Evolutionary conservation across 495 filamentous ascomycete species (phyloP), one percentile per base, ranked within the genome.

Genomic region (Xylaria castorea): DNA sequence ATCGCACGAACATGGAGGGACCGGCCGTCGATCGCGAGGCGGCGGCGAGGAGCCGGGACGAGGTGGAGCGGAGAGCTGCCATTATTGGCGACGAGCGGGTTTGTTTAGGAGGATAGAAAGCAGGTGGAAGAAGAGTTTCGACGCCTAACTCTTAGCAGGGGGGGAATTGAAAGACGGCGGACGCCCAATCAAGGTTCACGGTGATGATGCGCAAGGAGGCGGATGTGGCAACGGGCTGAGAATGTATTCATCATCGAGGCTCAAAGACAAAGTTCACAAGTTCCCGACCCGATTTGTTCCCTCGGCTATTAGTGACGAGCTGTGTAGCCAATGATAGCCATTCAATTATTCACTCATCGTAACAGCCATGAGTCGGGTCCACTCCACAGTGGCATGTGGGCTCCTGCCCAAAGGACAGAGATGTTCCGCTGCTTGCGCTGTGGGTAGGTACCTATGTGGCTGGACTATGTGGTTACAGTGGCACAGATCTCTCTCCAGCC

Each of bases 21-120:
- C 79, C 64, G 36, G 72, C 77, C 63, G 71, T 48, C 20, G 77
- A 76, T 60, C 80, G 89, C 81, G 81, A 75, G 36, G 80, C 78
- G 51, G 89, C 85, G 79, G 87, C 85, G 80, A 93, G 81, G 66
- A 92, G 82, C 79, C 89, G 90, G 78, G 89, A 85, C 61, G 85
- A 81, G 71, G 90, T 87, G 73, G 89, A 88, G 86, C 92, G 92
- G 83, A 94, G 90, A 86, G 91, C 87, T 81, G 93, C 90, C 93
- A 95, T 95, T 84, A 81, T 85, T 73, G 73, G 74, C 77, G 62
- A 74, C 71, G 64, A 30, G 42, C 25, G 14, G 55, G 20, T n/a
- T 25, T 32, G 14, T 36, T 9, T 38, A 18, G 8, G 22, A 20
- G 36, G 32, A 25, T n/a, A 70, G 55, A 46, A 38, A 70, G 6